phyloP scores from a whole-genome alignment of 176 grass and related monocot genomes.

The Dendrocalamus sinicus region DNA sequence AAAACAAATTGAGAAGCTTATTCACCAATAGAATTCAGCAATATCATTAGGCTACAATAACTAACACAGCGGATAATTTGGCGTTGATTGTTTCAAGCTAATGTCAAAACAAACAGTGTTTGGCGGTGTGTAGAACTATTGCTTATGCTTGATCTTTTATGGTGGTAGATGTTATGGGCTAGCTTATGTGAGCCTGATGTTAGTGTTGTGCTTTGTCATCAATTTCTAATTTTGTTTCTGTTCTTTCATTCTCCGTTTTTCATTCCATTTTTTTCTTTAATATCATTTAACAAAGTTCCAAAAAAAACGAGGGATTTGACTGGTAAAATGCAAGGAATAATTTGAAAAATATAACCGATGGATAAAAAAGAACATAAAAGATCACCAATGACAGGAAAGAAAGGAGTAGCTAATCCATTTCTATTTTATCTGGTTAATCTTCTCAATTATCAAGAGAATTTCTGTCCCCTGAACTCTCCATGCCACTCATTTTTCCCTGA shows the following conservation, averaged over 20 bases:
- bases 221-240: neutral
- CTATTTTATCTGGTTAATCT: neutral
- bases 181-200: neutral
- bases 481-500: neutral
- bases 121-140: neutral
- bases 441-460: neutral
- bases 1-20: neutral
- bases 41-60: neutral
- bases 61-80: neutral
- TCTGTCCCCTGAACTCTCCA: neutral
- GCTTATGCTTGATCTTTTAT: neutral
- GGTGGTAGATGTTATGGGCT: neutral
- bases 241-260: neutral
- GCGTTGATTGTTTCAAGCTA: neutral
- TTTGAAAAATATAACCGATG: neutral
- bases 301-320: neutral
- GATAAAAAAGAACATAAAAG: neutral
- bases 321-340: neutral
- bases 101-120: constrained; percentile 11
- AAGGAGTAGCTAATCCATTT: neutral
- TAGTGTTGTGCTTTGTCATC: neutral
- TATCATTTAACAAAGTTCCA: neutral
- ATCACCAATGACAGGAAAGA: neutral
- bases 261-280: neutral
- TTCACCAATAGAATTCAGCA: neutral